Evolutionary conservation across 306 rosid species (phyloP), one percentile per base, ranked within the genome.

Genomic region (Quercus bicolor): DNA sequence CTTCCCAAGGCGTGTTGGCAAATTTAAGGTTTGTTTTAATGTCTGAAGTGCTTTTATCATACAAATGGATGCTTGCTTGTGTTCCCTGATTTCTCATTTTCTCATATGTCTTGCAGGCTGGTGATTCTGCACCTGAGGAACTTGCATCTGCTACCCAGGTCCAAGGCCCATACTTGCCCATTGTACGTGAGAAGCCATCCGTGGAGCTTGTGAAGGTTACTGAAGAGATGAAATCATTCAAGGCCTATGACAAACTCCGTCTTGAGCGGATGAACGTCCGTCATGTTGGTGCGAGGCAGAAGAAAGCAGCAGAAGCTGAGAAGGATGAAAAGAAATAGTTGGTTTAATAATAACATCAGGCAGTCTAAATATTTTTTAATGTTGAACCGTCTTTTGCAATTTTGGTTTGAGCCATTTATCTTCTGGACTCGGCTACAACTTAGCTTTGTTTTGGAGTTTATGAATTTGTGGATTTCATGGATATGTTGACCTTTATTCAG

Each of bases 281-380:
- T 5, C 87, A 84, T 66, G 61, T 82, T 0, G 92, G 92, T 55
- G 86, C 72, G 6, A 82, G 90, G 79, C 40, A 81, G 74, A 89
- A 89, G 92, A 89, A 3, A 59, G 92, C 90, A 3, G 90, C 90
- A 0, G 92, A 89, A 66, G 92, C 92, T 33, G 92, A 89, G 88
- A 89, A 89, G 83, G 92, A 89, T 65, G 92, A 89, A 6, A 86
- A 89, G 84, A 89, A 86, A 69, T 89, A 57, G 66, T 23, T 77
- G 19, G 59, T 66, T 66, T 34, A 34, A 34, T 7, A 18, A 66
- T 66, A 16, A n/a, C 45, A 13, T 70, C 34, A 43, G 26, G 20
- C 34, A 70, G 34, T 55, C 74, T 23, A 16, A 48, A 48, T 48
- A 24, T 40, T 23, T 70, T 10, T 34, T 5, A 13, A 13, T 71